These are phyloP conservation scores for Clathrospora elynae DNA, from an alignment of 2,329 filamentous ascomycete species.

Conservation along the genomic window DNA sequence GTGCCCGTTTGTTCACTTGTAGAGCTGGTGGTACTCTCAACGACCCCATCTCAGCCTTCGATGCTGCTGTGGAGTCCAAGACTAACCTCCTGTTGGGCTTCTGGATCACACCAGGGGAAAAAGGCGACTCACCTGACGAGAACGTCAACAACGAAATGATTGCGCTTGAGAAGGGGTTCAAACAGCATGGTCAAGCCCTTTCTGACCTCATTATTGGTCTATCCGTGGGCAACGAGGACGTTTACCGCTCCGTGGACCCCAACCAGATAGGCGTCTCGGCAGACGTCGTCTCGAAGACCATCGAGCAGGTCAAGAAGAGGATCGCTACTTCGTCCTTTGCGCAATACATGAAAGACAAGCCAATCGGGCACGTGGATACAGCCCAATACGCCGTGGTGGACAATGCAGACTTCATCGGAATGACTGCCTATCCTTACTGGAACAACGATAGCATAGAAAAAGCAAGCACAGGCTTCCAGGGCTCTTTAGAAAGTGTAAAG, in stretches of 20 bases:
- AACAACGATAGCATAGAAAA: slow-evolving; percentile 37
- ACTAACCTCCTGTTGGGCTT: slow-evolving; percentile 43
- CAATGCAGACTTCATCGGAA: slow-evolving; percentile 41
- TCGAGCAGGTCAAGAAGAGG: slow-evolving; percentile 36
- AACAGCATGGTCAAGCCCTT: slow-evolving; percentile 55
- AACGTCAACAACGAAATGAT: slow-evolving; percentile 34
- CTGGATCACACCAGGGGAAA: slow-evolving; percentile 27
- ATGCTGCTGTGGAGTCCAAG: slow-evolving; percentile 41
- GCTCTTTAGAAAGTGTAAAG: slow-evolving; percentile 27
- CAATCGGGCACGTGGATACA: slow-evolving; percentile 49
- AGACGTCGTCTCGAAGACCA: slow-evolving; percentile 65
- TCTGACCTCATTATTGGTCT: slow-evolving; percentile 50
- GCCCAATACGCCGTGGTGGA: slow-evolving; percentile 30
- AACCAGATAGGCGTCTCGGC: slow-evolving; percentile 67
- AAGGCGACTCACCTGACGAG: slow-evolving; percentile 49
- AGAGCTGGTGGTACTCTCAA: slow-evolving; percentile 53
- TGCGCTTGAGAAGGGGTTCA: slow-evolving; percentile 39
- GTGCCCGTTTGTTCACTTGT: slow-evolving; percentile 72
- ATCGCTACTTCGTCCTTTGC: slow-evolving; percentile 65
- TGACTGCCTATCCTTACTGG: slow-evolving; percentile 45
- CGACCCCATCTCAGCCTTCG: slow-evolving; percentile 61
- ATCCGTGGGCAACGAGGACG: slow-evolving; percentile 44
- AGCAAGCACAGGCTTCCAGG: slow-evolving; percentile 46
- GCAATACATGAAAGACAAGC: slow-evolving; percentile 46
- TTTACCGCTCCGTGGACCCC: slow-evolving; percentile 62